Conservation (phyloP, 2,329 filamentous ascomycete genomes). For the Colletotrichum trifolii region DNA sequence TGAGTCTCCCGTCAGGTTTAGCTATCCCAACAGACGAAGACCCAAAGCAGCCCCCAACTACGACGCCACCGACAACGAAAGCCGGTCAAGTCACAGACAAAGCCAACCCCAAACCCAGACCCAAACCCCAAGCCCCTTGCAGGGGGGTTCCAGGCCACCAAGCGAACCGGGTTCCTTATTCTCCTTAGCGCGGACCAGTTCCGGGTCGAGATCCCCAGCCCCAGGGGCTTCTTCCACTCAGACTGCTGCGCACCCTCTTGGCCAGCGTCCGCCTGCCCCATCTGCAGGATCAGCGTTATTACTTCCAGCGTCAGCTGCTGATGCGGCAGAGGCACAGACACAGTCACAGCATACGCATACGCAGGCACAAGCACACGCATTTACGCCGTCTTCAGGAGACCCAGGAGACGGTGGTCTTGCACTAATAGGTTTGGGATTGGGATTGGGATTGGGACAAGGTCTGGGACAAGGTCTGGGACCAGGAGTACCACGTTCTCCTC, state of each 20-base stretch:
- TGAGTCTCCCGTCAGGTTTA: constrained; percentile 33
- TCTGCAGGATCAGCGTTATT: constrained; percentile 36
- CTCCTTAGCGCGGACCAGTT: constrained; percentile 32
- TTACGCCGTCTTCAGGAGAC: not conserved
- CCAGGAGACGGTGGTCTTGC: not conserved
- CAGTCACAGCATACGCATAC: constrained; percentile 4
- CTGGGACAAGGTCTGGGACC: not conserved
- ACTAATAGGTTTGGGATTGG: too few species aligned
- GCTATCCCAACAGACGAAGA: constrained; percentile 33
- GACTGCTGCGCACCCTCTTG: constrained; percentile 12
- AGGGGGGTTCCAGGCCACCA: constrained; percentile 31
- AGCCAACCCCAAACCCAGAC: too few species aligned
- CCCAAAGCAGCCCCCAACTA: constrained; percentile 31
- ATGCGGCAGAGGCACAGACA: constrained; percentile 15
- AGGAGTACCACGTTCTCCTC: constrained; percentile 7
- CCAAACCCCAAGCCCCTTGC: constrained; percentile 26
- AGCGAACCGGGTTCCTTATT: constrained; percentile 34
- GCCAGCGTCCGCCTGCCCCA: constrained; percentile 24
- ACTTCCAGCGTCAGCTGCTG: constrained; percentile 33
- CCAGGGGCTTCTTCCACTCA: constrained; percentile 34
- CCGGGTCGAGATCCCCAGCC: constrained; percentile 31
- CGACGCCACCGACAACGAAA: not conserved
- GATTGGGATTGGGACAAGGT: too few species aligned
- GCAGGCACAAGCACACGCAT: constrained; percentile 4
- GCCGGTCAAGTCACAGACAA: too few species aligned